A percentile compares a stretch with the other conserved stretches of the same genome.
These are phyloP conservation scores for Apostasia ramifera DNA, from an alignment of 106 monocot species.

Conservation along the genomic window DNA sequence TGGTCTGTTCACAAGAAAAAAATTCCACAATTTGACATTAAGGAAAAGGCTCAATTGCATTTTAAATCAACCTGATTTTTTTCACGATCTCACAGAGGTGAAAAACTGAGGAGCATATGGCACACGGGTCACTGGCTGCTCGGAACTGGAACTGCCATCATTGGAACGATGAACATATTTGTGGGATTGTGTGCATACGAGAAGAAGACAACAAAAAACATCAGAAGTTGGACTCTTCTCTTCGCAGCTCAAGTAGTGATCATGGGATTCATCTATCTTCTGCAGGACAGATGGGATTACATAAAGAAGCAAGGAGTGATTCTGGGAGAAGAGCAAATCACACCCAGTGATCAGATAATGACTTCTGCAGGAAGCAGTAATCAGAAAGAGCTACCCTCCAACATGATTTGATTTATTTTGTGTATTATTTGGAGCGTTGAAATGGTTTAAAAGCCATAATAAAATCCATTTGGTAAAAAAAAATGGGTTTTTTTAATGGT, in stretches of 20 bases:
- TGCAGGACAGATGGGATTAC: conserved; percentile 65
- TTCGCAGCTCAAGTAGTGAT: conserved; percentile 49
- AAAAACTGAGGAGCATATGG: conserved; percentile 60
- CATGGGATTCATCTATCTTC: conserved; percentile 46
- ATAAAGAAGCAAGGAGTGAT: conserved; percentile 52
- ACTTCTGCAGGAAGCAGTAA: conserved; percentile 13
- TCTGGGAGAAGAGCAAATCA: conserved; percentile 36
- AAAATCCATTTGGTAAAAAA: too few relatives aligned
- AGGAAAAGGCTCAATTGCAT: neutral
- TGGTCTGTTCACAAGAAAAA: neutral
- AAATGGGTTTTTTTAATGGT: too few relatives aligned
- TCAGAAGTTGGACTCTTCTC: conserved; percentile 39
- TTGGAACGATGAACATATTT: conserved; percentile 56
- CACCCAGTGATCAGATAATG: conserved; percentile 32
- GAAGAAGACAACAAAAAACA: conserved; percentile 37
- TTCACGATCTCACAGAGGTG: conserved; percentile 30
- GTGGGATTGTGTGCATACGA: conserved; percentile 57
- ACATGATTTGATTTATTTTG: too few relatives aligned
- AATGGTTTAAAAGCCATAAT: too few relatives aligned
- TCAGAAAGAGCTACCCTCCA: conserved; percentile 15
- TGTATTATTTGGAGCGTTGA: too few relatives aligned
- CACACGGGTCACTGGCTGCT: conserved; percentile 67
- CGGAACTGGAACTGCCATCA: conserved; percentile 36
- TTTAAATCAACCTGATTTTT: neutral
- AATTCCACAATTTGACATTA: neutral